These are phyloP conservation scores for Penicillium nucicola DNA, from an alignment of 495 filamentous ascomycete species.

Conservation along the genomic window DNA sequence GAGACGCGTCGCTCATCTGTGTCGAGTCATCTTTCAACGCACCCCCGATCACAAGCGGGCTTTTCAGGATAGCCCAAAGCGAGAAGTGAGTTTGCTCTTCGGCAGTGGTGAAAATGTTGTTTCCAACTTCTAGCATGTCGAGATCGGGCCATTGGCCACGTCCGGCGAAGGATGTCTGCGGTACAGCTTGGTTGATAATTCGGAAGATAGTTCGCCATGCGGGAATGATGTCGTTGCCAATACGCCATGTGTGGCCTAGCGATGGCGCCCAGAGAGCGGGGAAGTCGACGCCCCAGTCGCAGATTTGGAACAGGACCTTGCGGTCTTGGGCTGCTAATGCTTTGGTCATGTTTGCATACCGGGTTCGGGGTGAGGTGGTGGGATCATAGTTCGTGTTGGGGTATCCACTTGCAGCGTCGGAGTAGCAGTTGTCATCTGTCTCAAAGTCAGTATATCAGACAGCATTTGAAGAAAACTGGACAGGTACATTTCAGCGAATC, in stretches of 20 bases:
- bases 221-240: conserved; percentile 54
- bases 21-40: conserved; percentile 34
- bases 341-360: conserved; percentile 34
- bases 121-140: conserved; percentile 54
- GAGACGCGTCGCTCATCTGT: conserved; percentile 26
- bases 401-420: conserved; percentile 34
- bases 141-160: conserved; percentile 53
- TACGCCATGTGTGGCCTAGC: conserved; percentile 49
- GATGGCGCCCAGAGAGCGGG: conserved; percentile 46
- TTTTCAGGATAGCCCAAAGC: conserved; percentile 57
- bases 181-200: conserved; percentile 48
- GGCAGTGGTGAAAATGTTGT: conserved; percentile 27
- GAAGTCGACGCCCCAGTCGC: conserved; percentile 52
- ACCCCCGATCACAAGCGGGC: conserved; percentile 51
- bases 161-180: conserved; percentile 26
- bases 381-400: conserved; percentile 40
- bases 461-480: neutral
- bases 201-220: conserved; percentile 50
- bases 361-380: conserved; percentile 21
- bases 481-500: conserved; percentile 42
- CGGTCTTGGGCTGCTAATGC: conserved; percentile 23
- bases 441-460: neutral
- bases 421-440: conserved; percentile 50
- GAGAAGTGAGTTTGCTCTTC: conserved; percentile 54
- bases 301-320: conserved; percentile 47